These are phyloP conservation scores for Acer yangbiense DNA, from an alignment of 345 rosid species.

Conservation along the genomic window DNA sequence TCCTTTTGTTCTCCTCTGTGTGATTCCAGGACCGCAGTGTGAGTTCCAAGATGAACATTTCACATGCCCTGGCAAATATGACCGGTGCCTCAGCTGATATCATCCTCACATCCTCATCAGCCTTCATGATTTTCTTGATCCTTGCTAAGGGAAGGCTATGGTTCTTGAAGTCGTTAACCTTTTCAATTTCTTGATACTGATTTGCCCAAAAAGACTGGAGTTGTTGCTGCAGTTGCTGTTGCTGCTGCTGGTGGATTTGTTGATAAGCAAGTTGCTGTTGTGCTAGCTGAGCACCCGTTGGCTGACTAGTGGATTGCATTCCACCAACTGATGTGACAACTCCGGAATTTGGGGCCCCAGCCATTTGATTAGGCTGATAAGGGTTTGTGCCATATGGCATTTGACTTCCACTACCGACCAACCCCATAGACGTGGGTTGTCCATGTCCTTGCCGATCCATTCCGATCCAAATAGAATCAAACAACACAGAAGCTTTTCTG, in stretches of 20 bases:
- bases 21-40: constrained; percentile 96
- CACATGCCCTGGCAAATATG: constrained; percentile 94
- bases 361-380: constrained; percentile 61
- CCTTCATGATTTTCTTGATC: constrained; percentile 99
- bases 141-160: constrained; percentile 95
- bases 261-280: constrained; percentile 79
- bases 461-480: constrained; percentile 25
- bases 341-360: constrained; percentile 44
- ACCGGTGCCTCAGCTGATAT: constrained; percentile 98
- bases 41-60: constrained; percentile 92
- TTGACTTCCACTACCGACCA: constrained; percentile 42
- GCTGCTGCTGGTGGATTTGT: constrained; percentile 91
- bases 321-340: constrained; percentile 44
- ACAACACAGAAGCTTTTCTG: constrained; percentile 13
- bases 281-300: constrained; percentile 54
- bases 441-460: constrained; percentile 89
- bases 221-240: constrained; percentile 87
- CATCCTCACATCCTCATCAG: constrained; percentile 97
- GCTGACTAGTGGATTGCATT: constrained; percentile 51
- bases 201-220: constrained; percentile 84
- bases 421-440: constrained; percentile 61
- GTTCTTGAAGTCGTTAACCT: constrained; percentile 82
- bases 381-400: constrained; percentile 60
- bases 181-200: constrained; percentile 82
- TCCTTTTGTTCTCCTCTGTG: constrained; percentile 93